Conservation (phyloP, 805 yeast genomes). For the Ogataea nonfermentans region DNA sequence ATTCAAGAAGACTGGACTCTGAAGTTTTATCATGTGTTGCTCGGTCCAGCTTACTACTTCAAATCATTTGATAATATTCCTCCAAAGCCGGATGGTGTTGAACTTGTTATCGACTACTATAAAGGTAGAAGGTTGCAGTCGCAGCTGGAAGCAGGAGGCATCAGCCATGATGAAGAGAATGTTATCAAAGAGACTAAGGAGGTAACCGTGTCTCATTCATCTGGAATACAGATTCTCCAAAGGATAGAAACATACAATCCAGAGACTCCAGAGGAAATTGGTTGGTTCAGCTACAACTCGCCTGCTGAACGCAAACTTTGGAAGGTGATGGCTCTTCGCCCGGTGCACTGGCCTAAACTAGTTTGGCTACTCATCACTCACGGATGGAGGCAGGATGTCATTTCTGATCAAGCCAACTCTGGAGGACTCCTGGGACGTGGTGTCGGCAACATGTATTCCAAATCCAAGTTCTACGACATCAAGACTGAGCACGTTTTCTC, state of each 20-base stretch:
- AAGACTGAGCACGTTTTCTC: slow-evolving; percentile 68
- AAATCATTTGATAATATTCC: slow-evolving; percentile 57
- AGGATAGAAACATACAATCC: slow-evolving; percentile 16
- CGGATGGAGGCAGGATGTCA: slow-evolving; percentile 66
- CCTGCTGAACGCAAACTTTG: slow-evolving; percentile 30
- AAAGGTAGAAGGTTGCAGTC: slow-evolving; percentile 47
- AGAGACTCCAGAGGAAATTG: slow-evolving; percentile 2
- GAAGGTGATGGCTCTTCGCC: slow-evolving; percentile 42
- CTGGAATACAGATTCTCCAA: neutral
- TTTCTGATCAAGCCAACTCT: slow-evolving; percentile 43
- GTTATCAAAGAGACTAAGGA: neutral
- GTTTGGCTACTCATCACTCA: slow-evolving; percentile 49
- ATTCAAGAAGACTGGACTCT: slow-evolving; percentile 66
- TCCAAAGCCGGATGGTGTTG: slow-evolving; percentile 61
- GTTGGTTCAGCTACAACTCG: slow-evolving; percentile 11
- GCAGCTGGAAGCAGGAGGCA: slow-evolving; percentile 6
- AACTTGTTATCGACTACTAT: slow-evolving; percentile 61
- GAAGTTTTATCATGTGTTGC: slow-evolving; percentile 50
- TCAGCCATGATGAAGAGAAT: neutral
- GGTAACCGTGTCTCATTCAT: neutral
- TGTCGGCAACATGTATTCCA: slow-evolving; percentile 49
- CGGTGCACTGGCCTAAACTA: slow-evolving; percentile 53
- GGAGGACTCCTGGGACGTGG: slow-evolving; percentile 44
- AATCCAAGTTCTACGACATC: slow-evolving; percentile 67
- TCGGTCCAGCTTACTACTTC: slow-evolving; percentile 59